phyloP scores from a whole-genome alignment of 2,329 filamentous ascomycete genomes.

The Remersonia thermophila region DNA sequence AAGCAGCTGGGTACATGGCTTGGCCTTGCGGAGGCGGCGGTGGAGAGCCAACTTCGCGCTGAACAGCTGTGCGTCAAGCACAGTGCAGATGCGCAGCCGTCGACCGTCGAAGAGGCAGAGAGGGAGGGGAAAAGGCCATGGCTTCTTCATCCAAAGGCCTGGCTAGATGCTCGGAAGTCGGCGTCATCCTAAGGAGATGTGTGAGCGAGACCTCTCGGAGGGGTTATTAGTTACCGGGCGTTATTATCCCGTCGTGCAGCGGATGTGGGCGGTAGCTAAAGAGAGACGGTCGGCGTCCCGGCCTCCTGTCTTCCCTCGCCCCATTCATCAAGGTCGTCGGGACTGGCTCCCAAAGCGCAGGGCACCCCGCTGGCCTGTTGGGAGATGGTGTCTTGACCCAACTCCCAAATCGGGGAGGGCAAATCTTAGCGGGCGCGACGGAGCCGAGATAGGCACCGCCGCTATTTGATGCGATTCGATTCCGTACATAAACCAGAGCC shows the following conservation, averaged over 20 bases:
- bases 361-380: constrained; percentile 1
- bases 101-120: background rate
- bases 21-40: background rate
- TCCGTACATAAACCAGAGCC: too few relatives aligned
- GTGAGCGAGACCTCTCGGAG: too few relatives aligned
- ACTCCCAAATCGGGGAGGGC: constrained; percentile 3
- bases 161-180: too few relatives aligned
- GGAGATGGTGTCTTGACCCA: constrained; percentile 1
- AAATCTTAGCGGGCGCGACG: constrained; percentile 7
- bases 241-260: too few relatives aligned
- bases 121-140: too few relatives aligned
- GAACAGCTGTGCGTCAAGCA: background rate
- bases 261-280: too few relatives aligned
- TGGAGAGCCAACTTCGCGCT: background rate
- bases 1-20: background rate
- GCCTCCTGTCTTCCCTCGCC: too few relatives aligned
- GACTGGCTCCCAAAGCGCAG: background rate
- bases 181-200: too few relatives aligned
- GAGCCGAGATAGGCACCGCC: constrained; percentile 9
- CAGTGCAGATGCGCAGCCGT: background rate
- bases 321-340: too few relatives aligned
- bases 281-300: too few relatives aligned
- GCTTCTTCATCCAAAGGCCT: too few relatives aligned
- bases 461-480: background rate
- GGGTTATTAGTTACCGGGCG: too few relatives aligned